Percentiles rank a stretch among this genome's conserved stretches.
phyloP scores from a whole-genome alignment of 2,329 filamentous ascomycete species.

The Trichocomaceae sp. region DNA sequence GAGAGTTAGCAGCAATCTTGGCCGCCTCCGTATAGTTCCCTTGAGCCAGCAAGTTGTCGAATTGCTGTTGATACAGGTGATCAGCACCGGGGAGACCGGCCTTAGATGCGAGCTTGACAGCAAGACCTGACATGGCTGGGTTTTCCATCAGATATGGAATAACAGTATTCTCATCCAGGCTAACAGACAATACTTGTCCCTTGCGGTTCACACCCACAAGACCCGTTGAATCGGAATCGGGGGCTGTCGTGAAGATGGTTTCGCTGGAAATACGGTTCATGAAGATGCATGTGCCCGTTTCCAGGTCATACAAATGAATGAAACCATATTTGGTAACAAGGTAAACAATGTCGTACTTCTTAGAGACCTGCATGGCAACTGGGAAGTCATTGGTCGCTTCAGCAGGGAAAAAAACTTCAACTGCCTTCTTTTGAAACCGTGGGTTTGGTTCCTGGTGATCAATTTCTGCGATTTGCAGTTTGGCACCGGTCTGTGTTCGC shows the following conservation, averaged over 20 bases:
- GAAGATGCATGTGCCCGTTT: constrained; percentile 92
- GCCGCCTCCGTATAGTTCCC: constrained; percentile 84
- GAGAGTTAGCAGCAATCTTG: constrained; percentile 94
- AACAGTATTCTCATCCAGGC: constrained; percentile 82
- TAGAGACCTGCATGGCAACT: constrained; percentile 92
- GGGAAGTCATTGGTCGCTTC: constrained; percentile 97
- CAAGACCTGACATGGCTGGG: constrained; percentile 85
- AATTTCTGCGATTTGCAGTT: constrained; percentile 96
- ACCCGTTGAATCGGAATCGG: constrained; percentile 76
- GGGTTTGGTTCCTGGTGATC: constrained; percentile 88
- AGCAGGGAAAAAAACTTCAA: constrained; percentile 94
- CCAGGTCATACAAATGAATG: constrained; percentile 96
- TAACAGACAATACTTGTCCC: constrained; percentile 91
- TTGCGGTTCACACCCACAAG: constrained; percentile 95
- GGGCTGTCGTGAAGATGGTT: constrained; percentile 91
- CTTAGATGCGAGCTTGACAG: constrained; percentile 91
- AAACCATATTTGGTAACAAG: constrained; percentile 98
- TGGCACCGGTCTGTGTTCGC: constrained; percentile 78
- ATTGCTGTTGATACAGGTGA: constrained; percentile 84
- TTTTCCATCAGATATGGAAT: constrained; percentile 95
- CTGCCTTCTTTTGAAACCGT: constrained; percentile 86
- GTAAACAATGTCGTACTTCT: constrained; percentile 94
- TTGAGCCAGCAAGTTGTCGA: constrained; percentile 74
- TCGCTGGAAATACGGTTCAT: constrained; percentile 99
- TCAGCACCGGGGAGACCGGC: constrained; percentile 92